These are phyloP conservation scores for Linnemannia zychae DNA, from an alignment of 192 early-diverging fungal species.

Conservation along the genomic window DNA sequence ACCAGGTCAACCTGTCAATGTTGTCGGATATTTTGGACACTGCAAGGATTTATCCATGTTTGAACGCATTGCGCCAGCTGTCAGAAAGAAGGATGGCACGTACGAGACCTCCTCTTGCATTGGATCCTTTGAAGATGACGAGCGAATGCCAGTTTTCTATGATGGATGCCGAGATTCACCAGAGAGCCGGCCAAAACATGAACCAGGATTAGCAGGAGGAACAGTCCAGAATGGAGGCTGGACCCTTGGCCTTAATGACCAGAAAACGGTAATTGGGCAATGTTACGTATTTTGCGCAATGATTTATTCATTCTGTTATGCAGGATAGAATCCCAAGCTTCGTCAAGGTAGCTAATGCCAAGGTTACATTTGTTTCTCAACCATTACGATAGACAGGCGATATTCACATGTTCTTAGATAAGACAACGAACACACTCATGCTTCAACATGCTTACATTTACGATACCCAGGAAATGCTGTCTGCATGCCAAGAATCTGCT, in stretches of 20 bases:
- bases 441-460: constrained; percentile 42
- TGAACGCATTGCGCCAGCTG: constrained; percentile 9
- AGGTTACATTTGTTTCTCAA: neutral
- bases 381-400: constrained; percentile 32
- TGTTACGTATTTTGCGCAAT: neutral
- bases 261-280: constrained; percentile 10
- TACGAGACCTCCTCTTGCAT: neutral
- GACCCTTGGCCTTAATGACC: constrained; percentile 5
- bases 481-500: constrained; percentile 26
- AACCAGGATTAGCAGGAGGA: neutral
- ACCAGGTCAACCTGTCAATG: constrained; percentile 16
- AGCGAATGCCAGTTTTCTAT: constrained; percentile 4
- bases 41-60: constrained; percentile 31
- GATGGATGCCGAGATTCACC: neutral
- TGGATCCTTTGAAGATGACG: constrained; percentile 6
- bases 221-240: constrained; percentile 2
- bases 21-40: constrained; percentile 44
- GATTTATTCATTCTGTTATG: neutral
- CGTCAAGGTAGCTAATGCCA: neutral
- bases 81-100: neutral
- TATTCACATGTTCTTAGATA: constrained; percentile 30
- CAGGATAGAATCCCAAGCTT: neutral
- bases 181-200: neutral
- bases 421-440: constrained; percentile 24
- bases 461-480: constrained; percentile 39